Base-by-base conservation (phyloP, 495 filamentous ascomycete species). In the Pyronema omphalodes region DNA sequence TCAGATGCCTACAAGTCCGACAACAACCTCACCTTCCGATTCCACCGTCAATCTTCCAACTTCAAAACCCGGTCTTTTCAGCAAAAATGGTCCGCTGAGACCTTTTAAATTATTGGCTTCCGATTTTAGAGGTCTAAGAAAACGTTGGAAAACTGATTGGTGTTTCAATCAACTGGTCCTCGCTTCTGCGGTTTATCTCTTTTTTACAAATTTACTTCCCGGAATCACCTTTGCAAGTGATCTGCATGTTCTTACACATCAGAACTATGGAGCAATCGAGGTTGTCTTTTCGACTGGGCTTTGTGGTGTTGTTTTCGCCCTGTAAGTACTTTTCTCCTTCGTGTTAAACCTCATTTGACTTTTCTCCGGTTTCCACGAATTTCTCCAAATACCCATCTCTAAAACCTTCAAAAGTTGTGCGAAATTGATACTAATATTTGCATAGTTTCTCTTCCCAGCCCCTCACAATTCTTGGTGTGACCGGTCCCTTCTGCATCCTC, bases 191-290 rank as follows among this genome's bases (percentile, higher is more conserved):
- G 77, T 86, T 14, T 84, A 81, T 66, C 74, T 86, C 18, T 85
- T 84, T 65, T 86, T 86, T 57, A 84, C 80, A 12, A 86, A 85
- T 64, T 68, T 86, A 0, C 69, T 86, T 4, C 81, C 81, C 0
- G 80, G 81, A 2, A 83, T 85, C 58, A 84, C 82, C 0, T 86
- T 84, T 66, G 80, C 79, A 0, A 79, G 74, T 59, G 81, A 85
- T 61, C 63, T 84, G 36, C 82, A 82, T 58, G 75, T 78, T 0
- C 65, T 79, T 55, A 84, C 81, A 0, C 79, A 81, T 23, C 67
- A 73, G 58, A 80, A 71, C 51, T 85, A 79, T 74, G 81, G 80
- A 0, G 79, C 81, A 0, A 80, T 84, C 53, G 81, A 84, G 59
- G 79, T 84, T 0, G 79, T 84, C 5, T 78, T 83, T 47, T 82